Base-by-base conservation (phyloP, 2,329 filamentous ascomycete genomes). In the Exophiala viscosa region DNA sequence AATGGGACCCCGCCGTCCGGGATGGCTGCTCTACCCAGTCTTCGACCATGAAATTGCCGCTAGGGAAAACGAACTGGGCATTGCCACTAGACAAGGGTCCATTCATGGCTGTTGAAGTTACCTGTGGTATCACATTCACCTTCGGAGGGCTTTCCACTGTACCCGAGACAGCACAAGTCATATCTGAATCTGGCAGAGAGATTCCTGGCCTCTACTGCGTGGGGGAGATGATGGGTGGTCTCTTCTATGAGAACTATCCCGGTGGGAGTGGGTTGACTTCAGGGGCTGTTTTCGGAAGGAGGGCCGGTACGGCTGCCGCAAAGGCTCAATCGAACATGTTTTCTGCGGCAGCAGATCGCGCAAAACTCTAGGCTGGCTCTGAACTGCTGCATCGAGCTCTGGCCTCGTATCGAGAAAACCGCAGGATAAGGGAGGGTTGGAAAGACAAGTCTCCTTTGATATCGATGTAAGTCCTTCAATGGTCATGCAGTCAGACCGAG, bases 11-110 rank as follows among this genome's bases (percentile, higher is more conserved):
- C 0, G 74, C 82, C 0, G 64, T 81, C 10, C 81, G 78, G 58
- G 84, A 87, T 59, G 79, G 81, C 0, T 62, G 86, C 0, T 83
- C 82, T 0, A 86, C 83, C 5, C 78, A 82, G 57, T 82, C 81
- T 0, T 69, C 67, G 0, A 60, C 58, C 0, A 69, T 58, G 8
- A 59, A 65, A 0, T 66, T 86, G 7, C 44, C 64, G 0, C 63
- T 84, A 7, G 70, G 77, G 0, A 88, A 87, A 68, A 79, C 81
- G 0, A 87, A 87, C 58, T 87, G 84, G 84, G 84, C 84, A 0
- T 59, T 82, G 5, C 76, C 83, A 0, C 60, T 87, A 6, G 73
- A 77, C 34, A 65, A 79, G 56, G 70, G 72, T 0, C 84, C 84
- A 0, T 87, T 82, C 60, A 66, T 84, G 18, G 84, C 84, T 1